These are phyloP conservation scores for Oemleria cerasiformis DNA, from an alignment of 306 rosid species.

Conservation along the genomic window DNA sequence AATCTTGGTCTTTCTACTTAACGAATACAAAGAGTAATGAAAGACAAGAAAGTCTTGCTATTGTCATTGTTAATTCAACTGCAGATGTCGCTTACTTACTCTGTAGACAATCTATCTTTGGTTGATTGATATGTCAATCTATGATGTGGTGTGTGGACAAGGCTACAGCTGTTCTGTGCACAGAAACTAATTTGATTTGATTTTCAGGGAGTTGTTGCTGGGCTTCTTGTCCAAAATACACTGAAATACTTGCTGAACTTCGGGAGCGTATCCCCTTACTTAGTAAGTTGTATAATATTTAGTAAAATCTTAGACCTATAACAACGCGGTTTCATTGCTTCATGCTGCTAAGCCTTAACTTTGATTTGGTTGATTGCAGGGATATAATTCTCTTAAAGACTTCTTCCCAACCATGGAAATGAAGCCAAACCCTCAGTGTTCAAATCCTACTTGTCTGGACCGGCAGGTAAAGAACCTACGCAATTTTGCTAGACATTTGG, in stretches of 20 bases:
- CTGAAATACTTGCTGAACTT: slow-evolving; percentile 83
- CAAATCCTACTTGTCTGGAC: slow-evolving; percentile 74
- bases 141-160: neutral
- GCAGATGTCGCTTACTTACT: neutral
- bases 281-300: slow-evolving; percentile 46
- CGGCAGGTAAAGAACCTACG: slow-evolving; percentile 61
- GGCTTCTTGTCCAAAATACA: slow-evolving; percentile 91
- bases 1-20: neutral
- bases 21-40: neutral
- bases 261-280: slow-evolving; percentile 81
- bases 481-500: neutral
- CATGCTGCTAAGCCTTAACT: slow-evolving; percentile 4
- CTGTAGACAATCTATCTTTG: slow-evolving; percentile 17
- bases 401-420: slow-evolving; percentile 97
- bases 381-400: slow-evolving; percentile 95
- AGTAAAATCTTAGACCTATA: neutral
- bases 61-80: neutral
- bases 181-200: slow-evolving; percentile 18
- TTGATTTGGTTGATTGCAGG: slow-evolving; percentile 49
- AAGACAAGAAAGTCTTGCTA: neutral
- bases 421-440: slow-evolving; percentile 99
- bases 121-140: slow-evolving; percentile 17
- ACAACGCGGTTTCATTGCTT: neutral
- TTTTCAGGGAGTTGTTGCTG: slow-evolving; percentile 92
- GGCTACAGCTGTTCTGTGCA: neutral